phyloP scores from a whole-genome alignment of 345 rosid genomes.

The Excoecaria cochinchinensis region DNA sequence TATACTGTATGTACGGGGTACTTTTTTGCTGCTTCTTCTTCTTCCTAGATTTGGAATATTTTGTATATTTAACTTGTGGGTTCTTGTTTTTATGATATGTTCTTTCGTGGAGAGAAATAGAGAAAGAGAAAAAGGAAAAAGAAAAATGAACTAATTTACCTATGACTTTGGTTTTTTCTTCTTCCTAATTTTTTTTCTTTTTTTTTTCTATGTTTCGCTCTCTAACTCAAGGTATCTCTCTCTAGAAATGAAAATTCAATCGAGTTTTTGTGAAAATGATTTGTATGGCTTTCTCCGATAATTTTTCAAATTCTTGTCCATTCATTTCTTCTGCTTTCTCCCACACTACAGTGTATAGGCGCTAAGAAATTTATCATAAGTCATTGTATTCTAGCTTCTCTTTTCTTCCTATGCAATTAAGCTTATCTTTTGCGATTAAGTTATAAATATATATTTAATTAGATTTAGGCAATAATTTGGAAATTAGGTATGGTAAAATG shows the following conservation, averaged over 20 bases:
- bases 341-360: not conserved
- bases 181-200: not conserved
- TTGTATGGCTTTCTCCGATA: constrained; percentile 23
- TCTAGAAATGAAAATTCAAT: constrained; percentile 8
- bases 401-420: too few relatives aligned
- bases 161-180: constrained; percentile 10
- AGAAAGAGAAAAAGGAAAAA: not conserved
- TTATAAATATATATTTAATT: too few relatives aligned
- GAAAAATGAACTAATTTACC: constrained; percentile 14
- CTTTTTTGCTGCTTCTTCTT: constrained; percentile 29
- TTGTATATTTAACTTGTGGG: constrained; percentile 13
- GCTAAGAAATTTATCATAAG: not conserved
- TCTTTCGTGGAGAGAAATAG: too few relatives aligned
- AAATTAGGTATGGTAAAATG: too few relatives aligned
- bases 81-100: constrained; percentile 15
- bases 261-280: constrained; percentile 17
- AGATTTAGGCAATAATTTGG: too few relatives aligned
- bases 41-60: constrained; percentile 16
- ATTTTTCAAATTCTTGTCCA: constrained; percentile 26
- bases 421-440: too few relatives aligned
- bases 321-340: not conserved
- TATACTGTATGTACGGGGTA: constrained; percentile 71
- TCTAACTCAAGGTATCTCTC: too few relatives aligned
- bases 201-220: too few relatives aligned
- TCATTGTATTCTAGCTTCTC: too few relatives aligned